A percentile compares a stretch with the other conserved stretches of the same genome.
phyloP scores from a whole-genome alignment of 495 filamentous ascomycete genomes.

The Penicillium fimorum region DNA sequence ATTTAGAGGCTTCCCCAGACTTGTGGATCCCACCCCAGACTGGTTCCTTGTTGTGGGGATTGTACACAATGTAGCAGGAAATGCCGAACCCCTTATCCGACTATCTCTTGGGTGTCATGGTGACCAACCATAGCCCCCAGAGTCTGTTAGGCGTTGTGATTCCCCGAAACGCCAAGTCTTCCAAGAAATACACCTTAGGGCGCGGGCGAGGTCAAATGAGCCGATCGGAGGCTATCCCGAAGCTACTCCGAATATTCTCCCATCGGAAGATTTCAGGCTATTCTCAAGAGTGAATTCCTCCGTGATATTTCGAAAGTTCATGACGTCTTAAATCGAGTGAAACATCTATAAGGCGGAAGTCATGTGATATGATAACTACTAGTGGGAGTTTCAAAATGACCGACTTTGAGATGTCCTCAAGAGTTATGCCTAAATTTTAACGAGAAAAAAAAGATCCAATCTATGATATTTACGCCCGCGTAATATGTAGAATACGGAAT shows the following conservation, averaged over 20 bases:
- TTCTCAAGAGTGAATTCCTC: not conserved
- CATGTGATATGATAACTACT: too few species aligned
- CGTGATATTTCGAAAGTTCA: too few species aligned
- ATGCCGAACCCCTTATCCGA: constrained; percentile 17
- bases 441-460: too few species aligned
- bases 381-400: too few species aligned
- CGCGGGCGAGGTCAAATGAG: not conserved
- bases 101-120: not conserved
- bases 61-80: constrained; percentile 5
- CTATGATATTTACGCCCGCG: too few species aligned
- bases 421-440: too few species aligned
- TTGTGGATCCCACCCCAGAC: constrained; percentile 6
- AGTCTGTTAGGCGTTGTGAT: not conserved
- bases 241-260: not conserved
- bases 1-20: constrained; percentile 12
- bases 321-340: too few species aligned
- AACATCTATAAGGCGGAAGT: too few species aligned
- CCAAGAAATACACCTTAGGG: constrained; percentile 1
- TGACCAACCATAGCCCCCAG: not conserved
- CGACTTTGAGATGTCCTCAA: too few species aligned
- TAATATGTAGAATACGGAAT: too few species aligned
- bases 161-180: not conserved
- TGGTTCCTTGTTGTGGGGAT: not conserved
- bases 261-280: not conserved
- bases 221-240: not conserved